Evolutionary conservation across 495 filamentous ascomycete genomes (phyloP).

Genomic region (Bacidia gigantensis): DNA sequence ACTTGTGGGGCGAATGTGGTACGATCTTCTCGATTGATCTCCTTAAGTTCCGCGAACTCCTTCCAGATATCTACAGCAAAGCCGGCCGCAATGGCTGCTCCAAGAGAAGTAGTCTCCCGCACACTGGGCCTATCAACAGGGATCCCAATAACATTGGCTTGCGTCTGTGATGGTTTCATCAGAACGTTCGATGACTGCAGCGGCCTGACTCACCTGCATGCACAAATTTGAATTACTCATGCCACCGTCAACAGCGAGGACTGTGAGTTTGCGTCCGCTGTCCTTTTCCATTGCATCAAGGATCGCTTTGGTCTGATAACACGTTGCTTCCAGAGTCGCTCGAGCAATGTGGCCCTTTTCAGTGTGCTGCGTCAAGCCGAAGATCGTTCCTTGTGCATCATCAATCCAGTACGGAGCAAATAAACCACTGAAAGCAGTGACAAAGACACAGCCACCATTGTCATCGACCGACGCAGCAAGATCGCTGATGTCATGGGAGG

Average conservation of each 20-base stretch:
- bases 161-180: conserved; percentile 56
- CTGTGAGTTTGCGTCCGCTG: conserved; percentile 59
- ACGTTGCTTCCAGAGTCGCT: conserved; percentile 87
- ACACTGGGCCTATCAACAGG: conserved; percentile 77
- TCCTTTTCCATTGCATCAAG: conserved; percentile 91
- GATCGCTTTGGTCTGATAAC: conserved; percentile 91
- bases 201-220: conserved; percentile 58
- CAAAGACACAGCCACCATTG: conserved; percentile 84
- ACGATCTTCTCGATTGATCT: conserved; percentile 63
- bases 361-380: conserved; percentile 88
- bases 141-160: conserved; percentile 83
- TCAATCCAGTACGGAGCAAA: conserved; percentile 99
- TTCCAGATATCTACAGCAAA: conserved; percentile 77
- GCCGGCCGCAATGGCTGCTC: conserved; percentile 87
- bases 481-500: conserved; percentile 68
- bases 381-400: conserved; percentile 77
- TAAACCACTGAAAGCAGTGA: conserved; percentile 89
- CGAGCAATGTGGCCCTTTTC: conserved; percentile 82
- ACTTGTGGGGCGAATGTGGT: conserved; percentile 61
- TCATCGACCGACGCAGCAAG: conserved; percentile 73
- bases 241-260: conserved; percentile 82
- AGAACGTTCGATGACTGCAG: no score
- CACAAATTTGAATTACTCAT: conserved; percentile 88
- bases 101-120: conserved; percentile 87
- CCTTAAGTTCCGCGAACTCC: conserved; percentile 60